Conservation (phyloP, 2,329 filamentous ascomycete genomes). For the Scedosporium apiospermum region DNA sequence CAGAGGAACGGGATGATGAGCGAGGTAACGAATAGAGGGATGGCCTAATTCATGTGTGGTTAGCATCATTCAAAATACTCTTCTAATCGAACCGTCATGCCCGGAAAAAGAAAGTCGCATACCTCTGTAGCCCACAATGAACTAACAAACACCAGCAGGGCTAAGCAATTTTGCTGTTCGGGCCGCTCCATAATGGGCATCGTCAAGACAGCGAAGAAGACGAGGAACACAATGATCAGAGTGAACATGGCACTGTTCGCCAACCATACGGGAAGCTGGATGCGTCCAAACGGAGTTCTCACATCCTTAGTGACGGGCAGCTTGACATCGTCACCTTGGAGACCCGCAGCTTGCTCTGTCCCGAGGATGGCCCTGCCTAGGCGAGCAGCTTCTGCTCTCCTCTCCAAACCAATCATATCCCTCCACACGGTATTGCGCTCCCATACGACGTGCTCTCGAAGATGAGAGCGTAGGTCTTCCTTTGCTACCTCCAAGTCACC, state of each 20-base stretch:
- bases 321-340: slow-evolving; percentile 78
- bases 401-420: slow-evolving; percentile 96
- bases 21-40: slow-evolving; percentile 93
- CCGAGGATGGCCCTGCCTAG: slow-evolving; percentile 80
- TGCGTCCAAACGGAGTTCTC: slow-evolving; percentile 67
- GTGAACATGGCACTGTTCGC: slow-evolving; percentile 73
- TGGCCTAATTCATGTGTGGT: slow-evolving; percentile 49
- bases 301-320: slow-evolving; percentile 56
- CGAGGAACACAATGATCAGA: slow-evolving; percentile 56
- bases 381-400: slow-evolving; percentile 88
- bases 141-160: slow-evolving; percentile 88
- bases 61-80: slow-evolving; percentile 8
- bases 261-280: slow-evolving; percentile 72
- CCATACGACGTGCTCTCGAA: slow-evolving; percentile 97
- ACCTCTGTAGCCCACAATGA: slow-evolving; percentile 94
- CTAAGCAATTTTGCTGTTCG: slow-evolving; percentile 93
- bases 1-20: slow-evolving; percentile 88
- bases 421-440: slow-evolving; percentile 98
- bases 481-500: slow-evolving; percentile 70
- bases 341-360: slow-evolving; percentile 56
- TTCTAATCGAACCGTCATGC: background rate
- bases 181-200: slow-evolving; percentile 75
- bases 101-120: slow-evolving; percentile 16
- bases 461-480: slow-evolving; percentile 78
- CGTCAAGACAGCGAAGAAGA: slow-evolving; percentile 67